These are phyloP conservation scores for Diplosphaera chodatii DNA, from an alignment of 139 green algal species.

Conservation along the genomic window DNA sequence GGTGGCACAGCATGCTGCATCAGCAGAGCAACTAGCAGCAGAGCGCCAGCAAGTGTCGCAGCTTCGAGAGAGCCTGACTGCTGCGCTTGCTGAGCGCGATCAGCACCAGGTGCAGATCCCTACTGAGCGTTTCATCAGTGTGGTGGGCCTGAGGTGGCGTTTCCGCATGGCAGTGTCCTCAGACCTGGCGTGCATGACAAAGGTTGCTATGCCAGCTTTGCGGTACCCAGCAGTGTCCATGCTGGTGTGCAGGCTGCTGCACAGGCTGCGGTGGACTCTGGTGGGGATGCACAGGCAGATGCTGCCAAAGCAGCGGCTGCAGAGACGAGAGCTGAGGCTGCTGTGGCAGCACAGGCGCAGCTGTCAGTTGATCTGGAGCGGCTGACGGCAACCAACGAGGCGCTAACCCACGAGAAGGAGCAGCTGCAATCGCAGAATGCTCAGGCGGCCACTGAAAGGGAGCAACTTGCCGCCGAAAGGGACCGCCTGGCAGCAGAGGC, in stretches of 20 bases:
- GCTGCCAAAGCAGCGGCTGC: too few species aligned
- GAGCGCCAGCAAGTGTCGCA: not conserved
- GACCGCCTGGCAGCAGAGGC: not conserved
- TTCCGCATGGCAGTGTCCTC: too few species aligned
- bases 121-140: too few species aligned
- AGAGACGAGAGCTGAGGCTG: not conserved
- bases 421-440: too few species aligned
- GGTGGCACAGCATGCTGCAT: not conserved
- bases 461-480: not conserved
- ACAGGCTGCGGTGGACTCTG: not conserved
- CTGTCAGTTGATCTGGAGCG: not conserved
- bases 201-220: too few species aligned
- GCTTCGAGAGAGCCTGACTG: not conserved
- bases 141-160: too few species aligned
- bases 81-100: not conserved
- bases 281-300: not conserved
- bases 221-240: too few species aligned
- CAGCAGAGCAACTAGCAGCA: not conserved
- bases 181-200: too few species aligned
- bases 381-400: not conserved
- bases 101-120: not conserved
- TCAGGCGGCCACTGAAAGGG: too few species aligned
- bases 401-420: not conserved
- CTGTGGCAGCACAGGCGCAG: not conserved
- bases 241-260: not conserved